Percentiles rank a stretch among this genome's conserved stretches.
These are phyloP conservation scores for Panicum virgatum DNA, from an alignment of 202 grass and related monocot genomes.

Conservation along the genomic window DNA sequence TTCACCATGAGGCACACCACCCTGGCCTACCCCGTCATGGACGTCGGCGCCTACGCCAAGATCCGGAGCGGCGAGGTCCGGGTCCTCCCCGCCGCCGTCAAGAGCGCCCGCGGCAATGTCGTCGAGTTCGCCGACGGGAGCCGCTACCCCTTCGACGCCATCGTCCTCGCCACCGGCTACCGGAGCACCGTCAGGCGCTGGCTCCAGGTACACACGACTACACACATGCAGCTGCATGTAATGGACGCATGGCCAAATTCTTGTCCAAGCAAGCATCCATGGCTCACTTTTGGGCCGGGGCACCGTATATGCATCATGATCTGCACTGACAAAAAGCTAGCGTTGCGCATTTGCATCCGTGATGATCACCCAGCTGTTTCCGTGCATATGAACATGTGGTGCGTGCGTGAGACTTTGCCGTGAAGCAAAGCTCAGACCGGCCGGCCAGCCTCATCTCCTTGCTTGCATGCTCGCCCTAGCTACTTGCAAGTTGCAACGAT, in stretches of 20 bases:
- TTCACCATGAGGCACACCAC: slow-evolving; percentile 62
- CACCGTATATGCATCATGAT: not conserved
- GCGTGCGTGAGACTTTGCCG: not conserved
- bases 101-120: slow-evolving; percentile 46
- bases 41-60: slow-evolving; percentile 59
- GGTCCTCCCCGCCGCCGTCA: slow-evolving; percentile 48
- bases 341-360: not conserved
- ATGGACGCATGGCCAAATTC: no score
- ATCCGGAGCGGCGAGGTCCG: slow-evolving; percentile 66
- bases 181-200: slow-evolving; percentile 56
- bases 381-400: not conserved
- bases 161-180: slow-evolving; percentile 79
- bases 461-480: not conserved
- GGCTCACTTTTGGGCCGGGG: not conserved
- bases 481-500: not conserved
- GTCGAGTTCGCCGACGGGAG: slow-evolving; percentile 62
- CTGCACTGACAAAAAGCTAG: not conserved
- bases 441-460: slow-evolving; percentile 4
- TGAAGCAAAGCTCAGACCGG: slow-evolving; percentile 21
- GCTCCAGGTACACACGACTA: slow-evolving; percentile 87
- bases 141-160: slow-evolving; percentile 54
- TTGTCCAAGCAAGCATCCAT: not conserved
- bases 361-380: not conserved
- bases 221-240: no score
- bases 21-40: slow-evolving; percentile 54